phyloP scores from a whole-genome alignment of 2,329 filamentous ascomycete genomes.

The Kalmusia sp. region DNA sequence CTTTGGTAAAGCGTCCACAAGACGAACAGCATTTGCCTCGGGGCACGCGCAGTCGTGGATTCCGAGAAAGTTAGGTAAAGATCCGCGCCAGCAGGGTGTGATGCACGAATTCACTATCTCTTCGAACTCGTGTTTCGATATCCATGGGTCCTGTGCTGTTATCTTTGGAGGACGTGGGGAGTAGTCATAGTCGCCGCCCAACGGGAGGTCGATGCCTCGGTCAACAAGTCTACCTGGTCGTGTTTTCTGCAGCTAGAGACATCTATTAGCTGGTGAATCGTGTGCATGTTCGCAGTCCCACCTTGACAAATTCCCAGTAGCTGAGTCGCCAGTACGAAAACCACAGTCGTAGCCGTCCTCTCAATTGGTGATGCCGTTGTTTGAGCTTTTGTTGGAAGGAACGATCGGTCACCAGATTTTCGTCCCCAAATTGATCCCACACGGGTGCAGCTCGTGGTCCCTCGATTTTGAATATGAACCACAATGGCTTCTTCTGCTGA shows the following conservation, averaged over 20 bases:
- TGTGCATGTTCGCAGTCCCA: background rate
- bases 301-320: background rate
- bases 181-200: background rate
- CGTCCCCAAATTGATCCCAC: background rate
- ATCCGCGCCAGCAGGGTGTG: background rate
- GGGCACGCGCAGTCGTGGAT: slow-evolving; percentile 2
- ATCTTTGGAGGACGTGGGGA: background rate
- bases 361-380: background rate
- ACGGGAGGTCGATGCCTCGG: background rate
- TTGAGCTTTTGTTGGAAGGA: background rate
- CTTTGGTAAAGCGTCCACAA: slow-evolving; percentile 5
- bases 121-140: slow-evolving; percentile 3
- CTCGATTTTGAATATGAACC: background rate
- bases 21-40: background rate
- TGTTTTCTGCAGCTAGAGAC: background rate
- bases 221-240: background rate
- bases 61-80: background rate
- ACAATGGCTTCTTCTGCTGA: slow-evolving; percentile 1
- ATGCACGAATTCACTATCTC: slow-evolving; percentile 6
- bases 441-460: background rate
- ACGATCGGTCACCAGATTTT: background rate
- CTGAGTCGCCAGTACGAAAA: background rate
- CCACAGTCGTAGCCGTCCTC: background rate
- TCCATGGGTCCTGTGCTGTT: slow-evolving; percentile 1
- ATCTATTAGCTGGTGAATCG: background rate